Evolutionary conservation across 202 grass and related monocot species (phyloP), one percentile per base, ranked within the genome.

Genomic region (Tripidium arundinaceum): DNA sequence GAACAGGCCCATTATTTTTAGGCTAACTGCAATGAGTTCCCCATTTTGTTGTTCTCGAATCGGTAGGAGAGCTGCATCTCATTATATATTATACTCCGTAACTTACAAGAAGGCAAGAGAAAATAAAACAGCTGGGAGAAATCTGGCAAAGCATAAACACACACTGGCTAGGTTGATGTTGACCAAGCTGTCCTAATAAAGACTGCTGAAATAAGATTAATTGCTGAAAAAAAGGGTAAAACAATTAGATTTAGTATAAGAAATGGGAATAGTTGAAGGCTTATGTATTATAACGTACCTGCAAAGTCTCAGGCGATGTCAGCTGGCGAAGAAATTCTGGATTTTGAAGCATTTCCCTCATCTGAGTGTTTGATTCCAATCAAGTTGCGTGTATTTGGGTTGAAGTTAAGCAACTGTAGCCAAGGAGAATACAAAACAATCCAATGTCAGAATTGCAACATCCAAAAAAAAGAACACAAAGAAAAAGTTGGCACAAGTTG

Each of bases 271-370:
- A 37, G 67, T 6, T 42, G 21, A 68, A 21, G 46, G 11, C 19
- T 75, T 62, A 55, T n/a, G 34, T 37, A 82, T 74, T 0, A 7
- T 41, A 87, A 61, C 13, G 9, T 83, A 87, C 93, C 90, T 90
- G 90, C 86, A 93, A 78, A 46, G 87, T 90, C 60, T 97, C 90
- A 66, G 93, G 90, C 68, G 93, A 91, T 70, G 83, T 85, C 73
- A 97, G 65, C 78, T 97, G 90, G 66, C 81, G 88, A 84, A 93
- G 78, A 86, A 97, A 93, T 72, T 93, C 88, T 70, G 90, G 93
- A 79, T 90, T 92, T 79, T 90, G 93, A 62, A 96, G 68, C 90
- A 96, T 87, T 67, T 96, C 87, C 83, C 90, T 90, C 78, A 97
- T 68, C 68, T 97, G 90, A 89, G 70, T 79, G 41, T 93, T 93